These are phyloP conservation scores for Ophiocytium majus DNA, from an alignment of 352 stramenopile species.

Conservation along the genomic window DNA sequence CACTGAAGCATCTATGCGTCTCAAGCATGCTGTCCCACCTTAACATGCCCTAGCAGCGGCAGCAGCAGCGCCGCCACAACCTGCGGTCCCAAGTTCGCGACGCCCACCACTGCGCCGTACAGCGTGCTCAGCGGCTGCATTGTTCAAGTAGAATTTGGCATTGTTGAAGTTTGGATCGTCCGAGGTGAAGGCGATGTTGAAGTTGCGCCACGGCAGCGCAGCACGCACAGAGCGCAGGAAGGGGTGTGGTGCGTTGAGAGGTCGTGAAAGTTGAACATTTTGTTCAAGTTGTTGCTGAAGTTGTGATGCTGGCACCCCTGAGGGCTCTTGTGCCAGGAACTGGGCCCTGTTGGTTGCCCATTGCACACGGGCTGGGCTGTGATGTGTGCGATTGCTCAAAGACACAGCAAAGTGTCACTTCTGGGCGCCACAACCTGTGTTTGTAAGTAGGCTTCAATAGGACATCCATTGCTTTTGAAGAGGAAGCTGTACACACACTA, in stretches of 20 bases:
- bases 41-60: neutral
- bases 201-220: neutral
- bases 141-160: neutral
- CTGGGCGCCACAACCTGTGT: neutral
- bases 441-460: no score
- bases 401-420: neutral
- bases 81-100: neutral
- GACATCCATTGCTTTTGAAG: no score
- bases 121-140: neutral
- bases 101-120: conserved; percentile 6
- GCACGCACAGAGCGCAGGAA: neutral
- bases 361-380: neutral
- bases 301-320: no score
- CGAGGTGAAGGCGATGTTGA: neutral
- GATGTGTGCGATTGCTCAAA: neutral
- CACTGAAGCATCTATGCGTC: no score
- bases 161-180: neutral
- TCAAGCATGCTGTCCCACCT: neutral
- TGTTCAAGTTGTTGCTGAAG: neutral
- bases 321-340: no score
- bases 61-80: neutral
- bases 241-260: neutral
- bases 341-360: no score
- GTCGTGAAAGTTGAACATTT: neutral
- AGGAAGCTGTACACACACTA: no score